phyloP scores from a whole-genome alignment of 2,329 filamentous ascomycete species.

The Chaetomium strumarium region DNA sequence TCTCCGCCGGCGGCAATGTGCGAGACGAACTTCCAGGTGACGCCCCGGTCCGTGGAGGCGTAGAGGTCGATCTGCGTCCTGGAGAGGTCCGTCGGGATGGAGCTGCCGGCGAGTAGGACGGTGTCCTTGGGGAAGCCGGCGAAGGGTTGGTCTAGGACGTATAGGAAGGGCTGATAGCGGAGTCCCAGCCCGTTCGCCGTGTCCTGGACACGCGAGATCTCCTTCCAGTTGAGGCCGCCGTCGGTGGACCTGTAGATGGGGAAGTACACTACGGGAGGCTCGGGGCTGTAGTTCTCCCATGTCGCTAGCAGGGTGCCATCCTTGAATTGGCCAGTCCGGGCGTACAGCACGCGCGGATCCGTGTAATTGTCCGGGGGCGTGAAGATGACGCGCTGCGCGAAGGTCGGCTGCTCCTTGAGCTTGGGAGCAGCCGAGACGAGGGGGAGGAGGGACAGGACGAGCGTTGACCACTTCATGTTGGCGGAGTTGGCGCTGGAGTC shows the following conservation, averaged over 20 bases:
- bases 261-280: slow-evolving; percentile 39
- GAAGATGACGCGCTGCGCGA: slow-evolving; percentile 33
- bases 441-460: slow-evolving; percentile 3
- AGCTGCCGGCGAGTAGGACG: slow-evolving; percentile 56
- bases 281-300: slow-evolving; percentile 47
- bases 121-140: slow-evolving; percentile 57
- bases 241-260: slow-evolving; percentile 50
- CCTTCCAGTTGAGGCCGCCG: slow-evolving; percentile 54
- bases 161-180: slow-evolving; percentile 65
- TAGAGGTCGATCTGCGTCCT: slow-evolving; percentile 65
- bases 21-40: slow-evolving; percentile 62
- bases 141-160: slow-evolving; percentile 53
- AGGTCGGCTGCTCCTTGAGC: slow-evolving; percentile 10
- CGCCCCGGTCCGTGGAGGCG: slow-evolving; percentile 54
- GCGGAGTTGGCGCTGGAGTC: neutral
- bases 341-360: slow-evolving; percentile 33
- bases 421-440: slow-evolving; percentile 11
- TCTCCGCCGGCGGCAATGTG: slow-evolving; percentile 59
- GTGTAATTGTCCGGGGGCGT: slow-evolving; percentile 40
- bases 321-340: slow-evolving; percentile 38
- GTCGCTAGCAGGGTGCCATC: slow-evolving; percentile 46
- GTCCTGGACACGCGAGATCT: slow-evolving; percentile 58
- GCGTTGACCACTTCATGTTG: slow-evolving; percentile 10
- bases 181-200: slow-evolving; percentile 53
- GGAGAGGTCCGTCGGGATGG: slow-evolving; percentile 43